Base-by-base conservation (phyloP, 805 yeast species). In the Monosporozyma yasuniensis region DNA sequence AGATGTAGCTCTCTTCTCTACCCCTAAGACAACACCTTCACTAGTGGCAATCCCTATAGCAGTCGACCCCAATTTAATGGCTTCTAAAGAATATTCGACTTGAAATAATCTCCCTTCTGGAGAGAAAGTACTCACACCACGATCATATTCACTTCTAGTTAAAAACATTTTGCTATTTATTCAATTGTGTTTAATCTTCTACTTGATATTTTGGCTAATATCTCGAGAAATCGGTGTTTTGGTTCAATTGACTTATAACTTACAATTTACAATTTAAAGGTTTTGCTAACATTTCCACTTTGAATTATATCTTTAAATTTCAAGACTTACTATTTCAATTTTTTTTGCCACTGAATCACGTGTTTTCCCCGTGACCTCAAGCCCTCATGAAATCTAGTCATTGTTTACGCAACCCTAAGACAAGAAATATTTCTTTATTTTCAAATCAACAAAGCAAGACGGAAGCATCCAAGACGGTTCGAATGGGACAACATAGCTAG, bases 81-180 rank as follows among this genome's bases (percentile, higher is more conserved):
- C 99, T 69, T 93, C 99, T 50, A 93, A 73, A 9, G 99, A 93
- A 68, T 93, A 93, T 68, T 93, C 99, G 42, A 93, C 99, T 72
- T 93, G 99, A 73, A 93, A 93, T 54, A 93, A 74, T 66, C 99
- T 85, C 23, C 99, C 99, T 68, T 95, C 99, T 23, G 99, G 99
- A 1, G 98, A 90, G 69, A 95, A 93, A 8, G 99, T 95, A 63
- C 95, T 85, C 46, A 93, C 99, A 55, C 99, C 99, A 69, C 99
- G 85, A 67, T 93, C 99, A 69, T 93, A 93, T 75, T 93, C 99
- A 72, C 96, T 86, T 83, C 99, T 85, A n/a, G 99, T 93, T 58
- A 93, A 78, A 72, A 93, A 93, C 99, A 93, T 93, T 2, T 12
- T 25, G 16, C n/a, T n/a, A n/a, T n/a, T 4, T 35, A n/a, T 19